Evolutionary conservation across 306 rosid species (phyloP).

Genomic region (Abrus precatorius): DNA sequence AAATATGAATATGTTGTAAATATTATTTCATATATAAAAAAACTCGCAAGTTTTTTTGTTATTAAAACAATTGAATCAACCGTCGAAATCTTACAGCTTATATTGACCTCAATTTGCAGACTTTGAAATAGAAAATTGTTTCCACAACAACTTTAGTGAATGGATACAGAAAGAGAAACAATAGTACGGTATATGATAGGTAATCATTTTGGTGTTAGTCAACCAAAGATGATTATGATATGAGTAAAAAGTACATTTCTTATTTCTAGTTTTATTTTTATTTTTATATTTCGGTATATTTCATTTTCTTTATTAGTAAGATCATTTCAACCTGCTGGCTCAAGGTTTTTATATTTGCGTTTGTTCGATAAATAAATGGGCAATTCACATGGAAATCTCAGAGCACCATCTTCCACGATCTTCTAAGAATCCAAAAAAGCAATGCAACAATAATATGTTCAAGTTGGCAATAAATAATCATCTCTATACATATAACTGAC

Average conservation of each 20-base stretch:
- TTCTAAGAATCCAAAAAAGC: constrained; percentile 33
- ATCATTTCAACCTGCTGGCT: constrained; percentile 50
- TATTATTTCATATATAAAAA: too few species aligned
- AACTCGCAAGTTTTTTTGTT: too few species aligned
- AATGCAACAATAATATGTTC: constrained; percentile 17
- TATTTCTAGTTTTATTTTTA: too few species aligned
- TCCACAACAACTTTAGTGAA: too few species aligned
- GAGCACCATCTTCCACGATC: constrained; percentile 59
- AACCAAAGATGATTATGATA: background rate
- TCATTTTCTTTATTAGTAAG: constrained; percentile 29
- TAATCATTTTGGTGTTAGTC: too few species aligned
- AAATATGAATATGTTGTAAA: too few species aligned
- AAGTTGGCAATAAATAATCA: constrained; percentile 41
- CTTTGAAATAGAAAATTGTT: too few species aligned
- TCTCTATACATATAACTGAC: constrained; percentile 16
- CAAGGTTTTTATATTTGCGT: constrained; percentile 37
- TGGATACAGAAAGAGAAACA: too few species aligned
- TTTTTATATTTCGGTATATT: background rate
- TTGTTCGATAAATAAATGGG: constrained; percentile 39
- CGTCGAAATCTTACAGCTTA: too few species aligned
- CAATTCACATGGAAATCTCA: constrained; percentile 64
- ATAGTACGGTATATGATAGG: too few species aligned
- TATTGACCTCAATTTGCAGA: too few species aligned
- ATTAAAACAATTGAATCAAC: too few species aligned
- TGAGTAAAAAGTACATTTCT: constrained; percentile 18